Base-by-base conservation (phyloP, 257 asterid species). In the Forsythia suspensa region DNA sequence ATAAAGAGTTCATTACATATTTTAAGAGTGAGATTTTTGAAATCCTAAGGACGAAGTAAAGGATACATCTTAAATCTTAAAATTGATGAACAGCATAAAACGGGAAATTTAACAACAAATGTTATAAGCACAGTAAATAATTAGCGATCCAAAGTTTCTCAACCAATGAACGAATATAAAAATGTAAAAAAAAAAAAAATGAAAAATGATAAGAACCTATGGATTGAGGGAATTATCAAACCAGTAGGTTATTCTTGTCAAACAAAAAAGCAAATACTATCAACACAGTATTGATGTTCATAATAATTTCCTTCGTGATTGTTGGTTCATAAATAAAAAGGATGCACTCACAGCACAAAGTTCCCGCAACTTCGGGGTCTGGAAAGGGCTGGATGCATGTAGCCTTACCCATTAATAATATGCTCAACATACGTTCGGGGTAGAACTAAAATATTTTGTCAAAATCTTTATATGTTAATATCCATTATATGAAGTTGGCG, bases 221-320 rank as follows among this genome's bases (percentile, higher is more conserved):
- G 20, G 75, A 41, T 16, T 40, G 63, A 48, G 52, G 73, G 52
- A 78, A 77, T 82, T 38, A 34, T 71, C n/a, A 43, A n/a, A 70
- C 68, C 44, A 51, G 38, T 3, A 65, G 18, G 57, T 75, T 20
- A 37, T 55, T 37, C 20, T 34, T 37, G 63, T 38, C 51, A 11
- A 40, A 52, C 34, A 57, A 37, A 76, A 46, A 39, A 51, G 71
- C 11, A 77, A 77, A 37, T 71, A 52, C 41, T 69, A 52, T 74
- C 57, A 42, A 72, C 67, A 57, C 38, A 11, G 39, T 6, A 24
- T 39, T 68, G 20, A 79, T 66, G 44, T 73, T 6, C 11, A 55
- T 13, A 36, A 40, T 36, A 68, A 55, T 41, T n/a, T 11, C 48
- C 57, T 11, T 51, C 11, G 72, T 42, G 68, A 48, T 0, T 3